Evolutionary conservation across 1,284 basidiomycete species (phyloP), one percentile per base, ranked within the genome.

Genomic region (Fomes fomentarius): DNA sequence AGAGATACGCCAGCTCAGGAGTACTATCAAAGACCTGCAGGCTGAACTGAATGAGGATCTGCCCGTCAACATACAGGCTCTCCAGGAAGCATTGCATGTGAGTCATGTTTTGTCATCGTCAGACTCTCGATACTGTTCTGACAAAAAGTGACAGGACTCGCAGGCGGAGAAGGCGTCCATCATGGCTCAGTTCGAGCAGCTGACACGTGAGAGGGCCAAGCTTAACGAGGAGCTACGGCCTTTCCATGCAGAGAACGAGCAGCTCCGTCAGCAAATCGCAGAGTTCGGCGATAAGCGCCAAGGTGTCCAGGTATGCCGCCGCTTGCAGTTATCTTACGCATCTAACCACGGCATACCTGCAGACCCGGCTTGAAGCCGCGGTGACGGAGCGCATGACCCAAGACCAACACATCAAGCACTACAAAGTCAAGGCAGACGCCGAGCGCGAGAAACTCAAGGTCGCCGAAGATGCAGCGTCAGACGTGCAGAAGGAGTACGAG

Each of bases 41-140:
- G 76, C 84, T 22, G 87, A 90, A 61, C 79, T 84, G 19, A 87
- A 88, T 52, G 87, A 92, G 43, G 87, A 89, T 28, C 75, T 89
- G 63, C 91, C 93, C 1, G 83, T 82, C 14, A 85, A 84, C 63
- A 79, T 94, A 15, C 78, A 83, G 21, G 84, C 80, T 5, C 74
- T 94, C 21, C 80, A 90, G 57, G 79, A 76, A 50, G 76, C 82
- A 37, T 82, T 78, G 65, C 68, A 74, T 54, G 84, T 83, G 50
- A 15, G 52, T 21, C 14, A 21, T 3, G 71, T 66, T 10, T 40
- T 42, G 19, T n/a, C 30, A n/a, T n/a, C n/a, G n/a, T n/a, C n/a
- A 38, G 50, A 31, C 48, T 19, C 22, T 44, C 17, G 50, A 41
- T 38, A 21, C 21, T 19, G 12, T 33, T 35, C 35, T 46, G 3